Percentiles rank a stretch among this genome's conserved stretches.
Conservation (phyloP, 345 rosid species). For the Brassica incana region DNA sequence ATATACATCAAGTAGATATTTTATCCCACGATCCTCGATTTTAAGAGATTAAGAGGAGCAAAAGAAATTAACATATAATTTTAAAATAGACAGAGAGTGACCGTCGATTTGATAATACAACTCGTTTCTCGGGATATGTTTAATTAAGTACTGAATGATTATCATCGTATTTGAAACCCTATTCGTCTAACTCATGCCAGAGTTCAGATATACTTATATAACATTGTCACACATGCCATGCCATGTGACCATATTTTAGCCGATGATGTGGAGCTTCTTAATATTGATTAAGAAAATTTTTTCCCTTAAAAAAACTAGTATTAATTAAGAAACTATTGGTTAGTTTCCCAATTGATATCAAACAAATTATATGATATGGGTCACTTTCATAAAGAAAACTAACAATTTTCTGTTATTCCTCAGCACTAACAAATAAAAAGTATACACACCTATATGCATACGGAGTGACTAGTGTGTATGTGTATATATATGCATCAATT, state of each 20-base stretch:
- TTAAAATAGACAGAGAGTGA: background rate
- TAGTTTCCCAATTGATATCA: conserved; percentile 24
- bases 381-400: conserved; percentile 21
- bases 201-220: conserved; percentile 25
- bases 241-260: conserved; percentile 17
- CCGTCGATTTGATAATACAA: conserved; percentile 32
- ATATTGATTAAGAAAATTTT: conserved; percentile 6
- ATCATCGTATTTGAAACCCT: conserved; percentile 23
- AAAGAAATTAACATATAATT: no score
- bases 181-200: conserved; percentile 29
- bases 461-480: background rate
- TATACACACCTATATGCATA: background rate
- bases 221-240: conserved; percentile 32
- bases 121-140: background rate
- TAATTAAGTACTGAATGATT: conserved; percentile 5
- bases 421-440: conserved; percentile 16
- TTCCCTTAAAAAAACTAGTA: no score
- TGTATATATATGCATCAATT: conserved; percentile 9
- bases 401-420: background rate
- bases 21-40: background rate
- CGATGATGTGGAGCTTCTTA: conserved; percentile 30
- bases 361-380: conserved; percentile 23
- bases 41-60: background rate
- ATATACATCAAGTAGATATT: no score
- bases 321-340: conserved; percentile 9